A percentile compares a stretch with the other conserved stretches of the same genome.
Conservation (phyloP, 1,284 basidiomycete genomes). For the Mycosarcoma maydis region DNA sequence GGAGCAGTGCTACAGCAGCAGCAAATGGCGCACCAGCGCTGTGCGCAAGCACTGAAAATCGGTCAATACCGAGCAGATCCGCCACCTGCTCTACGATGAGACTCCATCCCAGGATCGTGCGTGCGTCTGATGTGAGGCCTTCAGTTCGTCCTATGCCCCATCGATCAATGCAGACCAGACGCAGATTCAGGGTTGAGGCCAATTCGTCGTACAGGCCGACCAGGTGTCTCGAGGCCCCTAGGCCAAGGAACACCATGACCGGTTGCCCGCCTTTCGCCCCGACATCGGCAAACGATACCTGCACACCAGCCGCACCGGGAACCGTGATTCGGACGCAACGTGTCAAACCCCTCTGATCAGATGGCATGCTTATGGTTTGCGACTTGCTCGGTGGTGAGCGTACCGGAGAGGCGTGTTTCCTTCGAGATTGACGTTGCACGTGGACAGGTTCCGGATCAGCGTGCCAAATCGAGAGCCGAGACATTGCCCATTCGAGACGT, state of each 20-base stretch:
- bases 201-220: constrained; percentile 96
- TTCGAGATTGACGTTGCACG: neutral
- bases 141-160: constrained; percentile 91
- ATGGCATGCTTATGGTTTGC: constrained; percentile 41
- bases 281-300: constrained; percentile 91
- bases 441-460: neutral
- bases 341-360: constrained; percentile 84
- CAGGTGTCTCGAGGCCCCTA: constrained; percentile 92
- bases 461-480: constrained; percentile 1
- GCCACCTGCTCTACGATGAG: constrained; percentile 87
- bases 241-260: constrained; percentile 87
- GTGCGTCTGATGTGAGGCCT: constrained; percentile 74
- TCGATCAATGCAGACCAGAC: constrained; percentile 92
- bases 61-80: constrained; percentile 79
- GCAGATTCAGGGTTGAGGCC: constrained; percentile 83
- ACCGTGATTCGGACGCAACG: constrained; percentile 80
- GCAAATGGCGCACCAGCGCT: constrained; percentile 97
- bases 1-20: constrained; percentile 81
- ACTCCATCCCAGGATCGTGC: constrained; percentile 90
- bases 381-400: neutral
- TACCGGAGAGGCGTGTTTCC: neutral
- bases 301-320: constrained; percentile 78
- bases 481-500: constrained; percentile 1
- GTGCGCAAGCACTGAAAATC: constrained; percentile 90
- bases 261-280: constrained; percentile 83